phyloP scores from a whole-genome alignment of 2,329 filamentous ascomycete genomes.

The Sphaerulina vaccinii region DNA sequence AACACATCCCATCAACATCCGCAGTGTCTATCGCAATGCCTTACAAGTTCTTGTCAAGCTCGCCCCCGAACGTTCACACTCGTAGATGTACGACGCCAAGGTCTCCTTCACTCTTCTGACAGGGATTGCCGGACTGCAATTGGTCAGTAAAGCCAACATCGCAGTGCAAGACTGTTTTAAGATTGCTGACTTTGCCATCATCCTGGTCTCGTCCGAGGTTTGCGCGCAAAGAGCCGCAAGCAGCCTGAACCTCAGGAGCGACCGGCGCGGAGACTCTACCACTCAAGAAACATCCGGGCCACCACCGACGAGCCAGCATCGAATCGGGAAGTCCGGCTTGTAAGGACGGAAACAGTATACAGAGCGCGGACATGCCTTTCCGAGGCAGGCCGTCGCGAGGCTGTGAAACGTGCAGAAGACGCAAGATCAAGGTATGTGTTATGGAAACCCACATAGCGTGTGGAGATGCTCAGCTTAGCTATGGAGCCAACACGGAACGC shows the following conservation, averaged over 20 bases:
- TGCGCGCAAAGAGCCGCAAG: conserved; percentile 4
- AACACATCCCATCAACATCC: no score
- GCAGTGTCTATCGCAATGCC: no score
- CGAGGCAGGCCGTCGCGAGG: conserved; percentile 19
- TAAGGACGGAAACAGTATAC: not conserved
- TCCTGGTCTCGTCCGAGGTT: conserved; percentile 4
- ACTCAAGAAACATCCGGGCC: conserved; percentile 1
- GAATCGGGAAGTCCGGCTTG: not conserved
- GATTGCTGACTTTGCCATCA: conserved; percentile 6
- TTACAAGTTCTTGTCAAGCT: no score
- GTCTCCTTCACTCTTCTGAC: not conserved
- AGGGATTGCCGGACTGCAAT: conserved; percentile 1
- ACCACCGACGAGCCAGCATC: conserved; percentile 1
- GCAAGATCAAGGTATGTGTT: conserved; percentile 26
- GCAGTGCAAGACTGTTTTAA: not conserved
- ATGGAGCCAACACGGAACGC: not conserved
- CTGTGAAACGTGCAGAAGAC: conserved; percentile 25
- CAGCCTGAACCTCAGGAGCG: not conserved
- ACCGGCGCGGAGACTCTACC: not conserved
- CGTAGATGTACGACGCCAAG: not conserved
- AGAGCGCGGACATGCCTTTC: conserved; percentile 14
- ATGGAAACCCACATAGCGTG: not conserved
- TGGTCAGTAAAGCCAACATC: conserved; percentile 1
- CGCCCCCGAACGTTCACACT: no score
- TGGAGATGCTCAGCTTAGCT: conserved; percentile 1